Conservation (phyloP, 2,329 filamentous ascomycete genomes). For the Fusarium fracticaudum region DNA sequence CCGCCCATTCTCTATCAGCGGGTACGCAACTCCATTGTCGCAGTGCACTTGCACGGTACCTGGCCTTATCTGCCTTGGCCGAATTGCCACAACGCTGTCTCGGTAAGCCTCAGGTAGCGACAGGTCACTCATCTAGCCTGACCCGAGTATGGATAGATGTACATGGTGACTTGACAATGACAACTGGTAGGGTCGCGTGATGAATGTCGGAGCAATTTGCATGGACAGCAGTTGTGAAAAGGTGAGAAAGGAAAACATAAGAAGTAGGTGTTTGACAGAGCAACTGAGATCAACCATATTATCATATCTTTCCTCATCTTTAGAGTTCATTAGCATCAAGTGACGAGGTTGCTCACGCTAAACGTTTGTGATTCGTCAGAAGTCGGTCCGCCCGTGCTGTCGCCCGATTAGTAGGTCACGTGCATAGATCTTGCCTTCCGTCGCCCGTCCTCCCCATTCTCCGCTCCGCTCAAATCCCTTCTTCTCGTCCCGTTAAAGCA, state of each 20-base stretch:
- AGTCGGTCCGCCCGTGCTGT: conserved; percentile 5
- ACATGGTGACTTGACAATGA: background rate
- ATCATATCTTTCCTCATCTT: background rate
- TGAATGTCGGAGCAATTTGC: conserved; percentile 1
- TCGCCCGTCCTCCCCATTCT: conserved; percentile 42
- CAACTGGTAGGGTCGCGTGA: conserved; percentile 33
- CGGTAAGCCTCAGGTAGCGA: conserved; percentile 21
- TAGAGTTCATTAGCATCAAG: conserved; percentile 14
- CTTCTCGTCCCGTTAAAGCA: conserved; percentile 40
- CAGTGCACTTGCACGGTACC: conserved; percentile 20
- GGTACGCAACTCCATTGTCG: conserved; percentile 14
- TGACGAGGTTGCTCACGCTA: conserved; percentile 37
- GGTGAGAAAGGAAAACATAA: background rate
- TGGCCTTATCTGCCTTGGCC: conserved; percentile 11
- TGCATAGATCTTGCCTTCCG: conserved; percentile 38
- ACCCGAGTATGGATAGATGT: background rate
- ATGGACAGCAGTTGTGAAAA: background rate
- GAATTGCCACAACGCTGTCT: conserved; percentile 2
- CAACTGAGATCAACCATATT: background rate
- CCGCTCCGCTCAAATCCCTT: conserved; percentile 45
- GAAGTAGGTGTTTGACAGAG: background rate
- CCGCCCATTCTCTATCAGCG: conserved; percentile 15
- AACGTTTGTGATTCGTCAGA: conserved; percentile 18
- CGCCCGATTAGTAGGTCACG: conserved; percentile 39
- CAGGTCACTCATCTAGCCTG: background rate